Percentiles rank a stretch among this genome's conserved stretches.
These are phyloP conservation scores for Penicillium paneum DNA, from an alignment of 2,329 filamentous ascomycete species.

Conservation along the genomic window DNA sequence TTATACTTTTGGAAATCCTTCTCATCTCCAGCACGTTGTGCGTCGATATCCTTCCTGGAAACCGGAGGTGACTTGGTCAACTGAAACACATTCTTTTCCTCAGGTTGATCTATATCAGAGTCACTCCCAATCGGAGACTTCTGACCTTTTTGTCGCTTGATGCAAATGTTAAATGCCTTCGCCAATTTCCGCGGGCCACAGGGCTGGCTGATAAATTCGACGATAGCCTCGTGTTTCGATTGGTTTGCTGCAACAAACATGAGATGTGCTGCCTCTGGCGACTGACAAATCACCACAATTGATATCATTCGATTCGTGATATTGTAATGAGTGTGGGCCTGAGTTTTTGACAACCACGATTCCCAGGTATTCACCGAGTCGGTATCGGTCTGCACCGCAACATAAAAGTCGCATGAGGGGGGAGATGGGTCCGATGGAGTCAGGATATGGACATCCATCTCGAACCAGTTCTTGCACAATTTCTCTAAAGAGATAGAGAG, in stretches of 20 bases:
- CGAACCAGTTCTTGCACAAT: constrained; percentile 18
- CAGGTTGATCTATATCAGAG: not conserved
- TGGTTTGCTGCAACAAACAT: constrained; percentile 14
- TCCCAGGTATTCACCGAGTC: constrained; percentile 15
- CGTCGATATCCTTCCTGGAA: not conserved
- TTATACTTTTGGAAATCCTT: not conserved
- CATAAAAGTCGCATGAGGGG: constrained; percentile 20
- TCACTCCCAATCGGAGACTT: constrained; percentile 1
- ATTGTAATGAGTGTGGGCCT: not conserved
- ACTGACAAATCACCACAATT: constrained; percentile 31
- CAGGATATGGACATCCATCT: not conserved
- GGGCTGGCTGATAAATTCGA: constrained; percentile 37
- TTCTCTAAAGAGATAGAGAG: not conserved
- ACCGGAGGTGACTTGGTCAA: not conserved
- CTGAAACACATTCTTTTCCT: not conserved
- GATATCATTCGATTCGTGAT: constrained; percentile 16
- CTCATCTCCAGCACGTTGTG: not conserved
- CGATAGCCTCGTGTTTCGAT: constrained; percentile 11
- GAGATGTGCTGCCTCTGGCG: constrained; percentile 21
- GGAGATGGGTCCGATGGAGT: constrained; percentile 1
- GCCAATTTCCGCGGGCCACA: constrained; percentile 37
- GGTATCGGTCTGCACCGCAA: constrained; percentile 25
- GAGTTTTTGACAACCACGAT: constrained; percentile 12
- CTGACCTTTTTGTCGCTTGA: constrained; percentile 15
- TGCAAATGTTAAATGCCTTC: constrained; percentile 26